Percentiles rank a stretch among this genome's conserved stretches.
phyloP scores from a whole-genome alignment of 768 basidiomycete genomes.

The Russula abietina region DNA sequence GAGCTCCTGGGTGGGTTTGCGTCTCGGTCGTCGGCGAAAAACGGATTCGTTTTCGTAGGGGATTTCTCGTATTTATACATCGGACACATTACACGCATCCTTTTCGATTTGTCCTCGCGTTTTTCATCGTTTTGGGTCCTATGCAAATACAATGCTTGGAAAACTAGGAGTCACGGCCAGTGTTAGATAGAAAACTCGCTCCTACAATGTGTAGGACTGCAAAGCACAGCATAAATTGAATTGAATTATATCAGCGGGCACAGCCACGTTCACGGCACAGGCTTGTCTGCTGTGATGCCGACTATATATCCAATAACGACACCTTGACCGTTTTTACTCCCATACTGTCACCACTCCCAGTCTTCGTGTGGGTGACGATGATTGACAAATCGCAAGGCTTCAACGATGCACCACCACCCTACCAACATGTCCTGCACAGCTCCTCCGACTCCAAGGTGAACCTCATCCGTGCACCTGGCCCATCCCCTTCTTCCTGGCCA shows the following conservation, averaged over 20 bases:
- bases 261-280: neutral
- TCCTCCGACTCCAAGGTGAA: slow-evolving; percentile 1
- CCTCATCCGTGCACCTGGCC: neutral
- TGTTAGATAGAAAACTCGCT: neutral
- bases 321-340: neutral
- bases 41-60: too few relatives aligned
- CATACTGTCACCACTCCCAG: neutral
- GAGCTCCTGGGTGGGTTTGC: neutral
- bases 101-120: slow-evolving; percentile 1
- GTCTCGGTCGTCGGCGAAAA: neutral
- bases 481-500: neutral
- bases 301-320: neutral
- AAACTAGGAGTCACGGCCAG: neutral
- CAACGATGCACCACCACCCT: slow-evolving; percentile 20
- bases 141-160: neutral
- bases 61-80: neutral
- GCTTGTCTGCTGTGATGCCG: too few relatives aligned
- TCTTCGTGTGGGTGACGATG: neutral
- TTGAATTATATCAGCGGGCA: neutral
- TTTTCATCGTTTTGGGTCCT: neutral
- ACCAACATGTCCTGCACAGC: slow-evolving; percentile 11
- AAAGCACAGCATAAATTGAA: neutral
- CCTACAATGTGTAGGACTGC: neutral
- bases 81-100: neutral
- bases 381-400: slow-evolving; percentile 20